phyloP scores from a whole-genome alignment of 163 green algal species.

The Volvox carteri region DNA sequence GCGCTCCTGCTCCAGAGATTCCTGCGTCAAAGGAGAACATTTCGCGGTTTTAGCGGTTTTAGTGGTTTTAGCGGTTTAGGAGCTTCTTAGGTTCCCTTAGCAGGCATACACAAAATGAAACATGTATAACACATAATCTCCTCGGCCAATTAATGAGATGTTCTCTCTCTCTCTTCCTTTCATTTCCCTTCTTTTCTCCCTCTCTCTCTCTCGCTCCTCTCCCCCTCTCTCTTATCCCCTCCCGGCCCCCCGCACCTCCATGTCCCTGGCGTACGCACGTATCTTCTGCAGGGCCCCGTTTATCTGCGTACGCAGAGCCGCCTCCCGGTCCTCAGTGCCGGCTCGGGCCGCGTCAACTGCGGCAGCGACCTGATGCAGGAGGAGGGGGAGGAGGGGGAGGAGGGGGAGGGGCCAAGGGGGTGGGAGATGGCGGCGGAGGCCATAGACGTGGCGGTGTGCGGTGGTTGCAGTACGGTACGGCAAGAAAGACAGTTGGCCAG shows the following conservation, averaged over 20 bases:
- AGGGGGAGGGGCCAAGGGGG: not conserved
- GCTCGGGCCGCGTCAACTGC: constrained; percentile 55
- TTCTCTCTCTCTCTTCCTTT: too few species aligned
- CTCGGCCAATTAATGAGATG: too few species aligned
- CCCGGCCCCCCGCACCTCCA: constrained; percentile 67
- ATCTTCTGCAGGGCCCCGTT: constrained; percentile 63
- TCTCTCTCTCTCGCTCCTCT: not conserved
- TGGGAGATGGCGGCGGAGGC: not conserved
- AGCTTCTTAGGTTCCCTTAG: too few species aligned
- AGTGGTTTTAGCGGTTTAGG: too few species aligned
- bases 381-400: not conserved
- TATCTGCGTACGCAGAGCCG: constrained; percentile 61
- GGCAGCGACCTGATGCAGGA: constrained; percentile 31
- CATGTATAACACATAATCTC: too few species aligned
- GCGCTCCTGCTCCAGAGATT: constrained; percentile 67
- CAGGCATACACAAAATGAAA: too few species aligned
- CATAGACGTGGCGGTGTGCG: not conserved
- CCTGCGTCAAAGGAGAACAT: constrained; percentile 23
- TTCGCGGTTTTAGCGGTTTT: too few species aligned
- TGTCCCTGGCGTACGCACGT: constrained; percentile 63
- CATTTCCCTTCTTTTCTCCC: too few species aligned
- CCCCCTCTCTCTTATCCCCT: constrained; percentile 24
- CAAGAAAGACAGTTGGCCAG: not conserved
- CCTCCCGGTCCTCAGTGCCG: constrained; percentile 62
- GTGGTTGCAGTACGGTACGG: not conserved